phyloP scores from a whole-genome alignment of 176 grass and related monocot species.

The Saccharum officinarum region DNA sequence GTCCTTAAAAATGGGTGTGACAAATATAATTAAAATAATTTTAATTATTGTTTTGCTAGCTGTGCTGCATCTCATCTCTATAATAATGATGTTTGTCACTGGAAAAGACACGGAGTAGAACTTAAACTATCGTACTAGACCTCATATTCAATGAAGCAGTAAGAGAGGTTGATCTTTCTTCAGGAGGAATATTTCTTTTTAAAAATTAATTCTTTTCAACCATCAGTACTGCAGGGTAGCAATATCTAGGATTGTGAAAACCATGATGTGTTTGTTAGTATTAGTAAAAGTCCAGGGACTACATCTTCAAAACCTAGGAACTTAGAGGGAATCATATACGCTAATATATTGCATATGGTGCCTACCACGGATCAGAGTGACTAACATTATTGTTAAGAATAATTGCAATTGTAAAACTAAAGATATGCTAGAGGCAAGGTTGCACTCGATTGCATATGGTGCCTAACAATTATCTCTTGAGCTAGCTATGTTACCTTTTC shows the following conservation, averaged over 20 bases:
- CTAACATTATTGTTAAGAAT: not conserved
- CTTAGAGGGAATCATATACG: not conserved
- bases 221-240: not conserved
- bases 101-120: not conserved
- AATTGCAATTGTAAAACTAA: not conserved
- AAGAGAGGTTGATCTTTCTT: conserved; percentile 18
- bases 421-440: not conserved
- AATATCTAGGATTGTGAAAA: conserved; percentile 1
- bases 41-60: not conserved
- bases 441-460: not conserved
- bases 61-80: not conserved
- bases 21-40: not conserved
- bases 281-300: not conserved
- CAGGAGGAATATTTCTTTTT: conserved; percentile 32
- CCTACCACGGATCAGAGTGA: not conserved
- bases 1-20: no score
- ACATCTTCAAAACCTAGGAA: not conserved
- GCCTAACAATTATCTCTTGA: conserved; percentile 17
- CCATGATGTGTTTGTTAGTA: not conserved
- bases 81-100: not conserved
- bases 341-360: not conserved
- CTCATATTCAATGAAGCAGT: not conserved
- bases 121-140: not conserved
- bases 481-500: conserved; percentile 7
- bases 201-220: conserved; percentile 15